Percentiles rank a stretch among this genome's conserved stretches.
phyloP scores from a whole-genome alignment of 106 monocot species.

The Dendrobium officinale region DNA sequence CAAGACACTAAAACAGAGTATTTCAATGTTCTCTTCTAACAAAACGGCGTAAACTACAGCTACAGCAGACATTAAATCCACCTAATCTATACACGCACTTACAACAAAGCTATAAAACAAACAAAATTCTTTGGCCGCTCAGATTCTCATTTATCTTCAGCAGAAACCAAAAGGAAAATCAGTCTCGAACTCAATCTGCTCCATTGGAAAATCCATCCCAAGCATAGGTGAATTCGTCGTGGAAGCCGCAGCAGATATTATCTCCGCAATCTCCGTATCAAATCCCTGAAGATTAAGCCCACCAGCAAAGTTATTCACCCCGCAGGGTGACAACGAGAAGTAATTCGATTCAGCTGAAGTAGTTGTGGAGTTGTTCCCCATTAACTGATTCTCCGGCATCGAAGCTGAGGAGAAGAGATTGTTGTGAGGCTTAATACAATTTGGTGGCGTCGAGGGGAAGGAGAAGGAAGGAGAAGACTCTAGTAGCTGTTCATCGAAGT shows the following conservation, averaged over 20 bases:
- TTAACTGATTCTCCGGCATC: constrained; percentile 2
- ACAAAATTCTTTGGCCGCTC: too few relatives aligned
- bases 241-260: neutral
- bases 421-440: constrained; percentile 5
- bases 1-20: too few relatives aligned
- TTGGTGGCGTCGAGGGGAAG: constrained; percentile 26
- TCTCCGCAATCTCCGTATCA: neutral
- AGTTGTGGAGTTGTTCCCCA: constrained; percentile 21
- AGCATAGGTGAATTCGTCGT: neutral
- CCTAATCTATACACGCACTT: too few relatives aligned
- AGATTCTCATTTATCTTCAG: neutral
- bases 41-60: too few relatives aligned
- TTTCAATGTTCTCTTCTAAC: too few relatives aligned
- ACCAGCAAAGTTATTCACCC: constrained; percentile 6
- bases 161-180: neutral
- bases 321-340: constrained; percentile 24
- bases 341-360: constrained; percentile 29
- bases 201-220: neutral
- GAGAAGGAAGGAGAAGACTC: constrained; percentile 18
- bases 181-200: neutral
- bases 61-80: too few relatives aligned
- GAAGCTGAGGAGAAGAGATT: constrained; percentile 20
- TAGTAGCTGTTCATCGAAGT: neutral
- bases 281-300: neutral
- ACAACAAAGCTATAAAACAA: too few relatives aligned